These are phyloP conservation scores for Wickerhamomyces ciferrii DNA, from an alignment of 805 yeast species.

Conservation along the genomic window DNA sequence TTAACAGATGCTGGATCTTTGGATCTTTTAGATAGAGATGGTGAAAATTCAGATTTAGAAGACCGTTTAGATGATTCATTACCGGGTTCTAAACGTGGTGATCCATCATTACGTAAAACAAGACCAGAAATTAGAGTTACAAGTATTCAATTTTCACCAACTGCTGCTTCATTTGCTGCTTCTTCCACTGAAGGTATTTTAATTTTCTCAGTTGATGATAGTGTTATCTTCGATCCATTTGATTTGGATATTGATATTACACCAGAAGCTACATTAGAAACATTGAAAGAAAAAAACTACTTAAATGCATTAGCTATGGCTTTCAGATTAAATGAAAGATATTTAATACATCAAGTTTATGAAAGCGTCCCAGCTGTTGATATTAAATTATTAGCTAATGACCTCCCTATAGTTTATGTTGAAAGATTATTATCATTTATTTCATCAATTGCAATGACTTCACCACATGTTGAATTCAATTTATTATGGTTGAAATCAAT, in stretches of 20 bases:
- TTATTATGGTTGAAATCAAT: conserved; percentile 74
- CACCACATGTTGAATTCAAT: conserved; percentile 82
- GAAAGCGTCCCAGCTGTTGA: conserved; percentile 71
- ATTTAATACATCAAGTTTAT: conserved; percentile 66
- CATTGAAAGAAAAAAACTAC: conserved; percentile 50
- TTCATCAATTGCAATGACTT: conserved; percentile 59
- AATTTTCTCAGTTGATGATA: conserved; percentile 73
- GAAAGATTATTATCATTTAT: conserved; percentile 63
- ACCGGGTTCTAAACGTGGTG: conserved; percentile 84
- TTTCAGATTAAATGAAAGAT: conserved; percentile 81
- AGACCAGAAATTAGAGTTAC: conserved; percentile 84
- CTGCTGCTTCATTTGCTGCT: conserved; percentile 86
- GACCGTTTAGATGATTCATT: conserved; percentile 69
- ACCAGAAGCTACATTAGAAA: conserved; percentile 64
- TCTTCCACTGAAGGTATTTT: conserved; percentile 93
- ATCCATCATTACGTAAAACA: conserved; percentile 66
- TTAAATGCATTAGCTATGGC: conserved; percentile 86
- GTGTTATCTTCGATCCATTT: conserved; percentile 83
- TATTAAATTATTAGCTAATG: conserved; percentile 59
- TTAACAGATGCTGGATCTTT: conserved; percentile 87
- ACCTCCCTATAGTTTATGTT: conserved; percentile 73
- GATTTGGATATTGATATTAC: conserved; percentile 92
- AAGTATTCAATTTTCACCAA: conserved; percentile 78
- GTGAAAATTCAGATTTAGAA: conserved; percentile 81
- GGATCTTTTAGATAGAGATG: conserved; percentile 77